Conservation (phyloP, 805 yeast genomes). For the Ogataea pignaliae region DNA sequence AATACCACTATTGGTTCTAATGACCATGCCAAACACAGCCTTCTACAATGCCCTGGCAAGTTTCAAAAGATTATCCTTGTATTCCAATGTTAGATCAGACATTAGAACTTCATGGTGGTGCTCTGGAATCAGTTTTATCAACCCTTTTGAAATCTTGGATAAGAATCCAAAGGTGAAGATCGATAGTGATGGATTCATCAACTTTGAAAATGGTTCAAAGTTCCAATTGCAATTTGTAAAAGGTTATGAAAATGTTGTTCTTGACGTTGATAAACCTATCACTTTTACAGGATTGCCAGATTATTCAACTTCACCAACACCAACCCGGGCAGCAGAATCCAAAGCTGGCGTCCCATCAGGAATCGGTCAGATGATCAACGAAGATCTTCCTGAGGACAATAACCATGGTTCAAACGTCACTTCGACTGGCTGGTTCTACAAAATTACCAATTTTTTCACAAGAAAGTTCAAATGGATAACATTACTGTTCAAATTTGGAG, state of each 20-base stretch:
- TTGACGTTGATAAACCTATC: conserved; percentile 47
- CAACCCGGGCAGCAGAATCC: background rate
- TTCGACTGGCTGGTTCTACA: background rate
- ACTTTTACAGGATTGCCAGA: conserved; percentile 23
- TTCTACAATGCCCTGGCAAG: conserved; percentile 51
- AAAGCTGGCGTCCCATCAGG: conserved; percentile 3
- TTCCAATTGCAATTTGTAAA: conserved; percentile 41
- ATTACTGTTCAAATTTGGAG: conserved; percentile 39
- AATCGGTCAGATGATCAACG: conserved; percentile 14
- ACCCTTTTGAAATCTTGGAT: conserved; percentile 48
- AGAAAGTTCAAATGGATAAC: conserved; percentile 45
- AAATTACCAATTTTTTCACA: conserved; percentile 10
- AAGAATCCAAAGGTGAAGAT: conserved; percentile 31
- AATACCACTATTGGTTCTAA: conserved; percentile 54
- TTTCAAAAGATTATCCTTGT: conserved; percentile 53
- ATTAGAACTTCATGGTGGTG: conserved; percentile 83
- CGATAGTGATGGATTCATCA: conserved; percentile 40
- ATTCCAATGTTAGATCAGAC: conserved; percentile 77
- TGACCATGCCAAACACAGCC: conserved; percentile 60
- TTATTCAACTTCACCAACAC: conserved; percentile 1
- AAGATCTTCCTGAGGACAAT: conserved; percentile 18
- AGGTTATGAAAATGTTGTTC: conserved; percentile 53
- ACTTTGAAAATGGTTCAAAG: conserved; percentile 31
- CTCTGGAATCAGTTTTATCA: conserved; percentile 58
- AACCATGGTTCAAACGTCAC: background rate